A percentile compares a stretch with the other conserved stretches of the same genome.
Evolutionary conservation across 164 flowering plant genomes (phyloP).

Genomic region (Vitis rotundifolia): DNA sequence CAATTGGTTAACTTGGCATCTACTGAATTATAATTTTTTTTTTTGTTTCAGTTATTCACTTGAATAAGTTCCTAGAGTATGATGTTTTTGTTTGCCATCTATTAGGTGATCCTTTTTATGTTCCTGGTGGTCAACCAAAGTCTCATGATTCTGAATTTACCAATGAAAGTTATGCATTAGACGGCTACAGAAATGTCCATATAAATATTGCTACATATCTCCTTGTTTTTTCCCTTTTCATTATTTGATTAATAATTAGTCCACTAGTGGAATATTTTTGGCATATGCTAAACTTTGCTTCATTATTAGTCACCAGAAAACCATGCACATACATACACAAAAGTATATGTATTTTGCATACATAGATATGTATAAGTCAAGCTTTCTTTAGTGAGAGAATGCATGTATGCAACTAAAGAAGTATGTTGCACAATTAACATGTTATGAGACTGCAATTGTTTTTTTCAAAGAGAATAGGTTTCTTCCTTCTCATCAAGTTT

Average conservation of each 20-base stretch:
- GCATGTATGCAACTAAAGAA: not conserved
- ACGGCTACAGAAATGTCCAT: constrained; percentile 57
- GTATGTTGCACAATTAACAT: not conserved
- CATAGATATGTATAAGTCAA: no score
- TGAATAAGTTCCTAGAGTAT: not conserved
- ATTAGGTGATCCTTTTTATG: constrained; percentile 91
- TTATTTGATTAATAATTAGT: not conserved
- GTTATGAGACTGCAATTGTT: not conserved
- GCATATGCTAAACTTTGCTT: no score
- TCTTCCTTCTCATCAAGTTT: no score
- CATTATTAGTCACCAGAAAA: no score
- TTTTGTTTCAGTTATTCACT: not conserved
- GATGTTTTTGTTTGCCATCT: constrained; percentile 7
- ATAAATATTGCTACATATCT: not conserved
- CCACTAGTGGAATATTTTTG: no score
- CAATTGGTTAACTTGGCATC: not conserved
- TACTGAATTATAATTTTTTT: not conserved
- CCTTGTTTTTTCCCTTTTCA: not conserved
- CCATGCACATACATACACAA: no score
- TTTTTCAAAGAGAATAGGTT: not conserved
- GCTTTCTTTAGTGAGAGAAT: not conserved
- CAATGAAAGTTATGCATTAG: constrained; percentile 56
- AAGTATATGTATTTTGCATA: no score
- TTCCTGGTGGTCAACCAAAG: constrained; percentile 71
- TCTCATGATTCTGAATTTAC: constrained; percentile 35